phyloP scores from a whole-genome alignment of 805 yeast species.

The Saccharomycopsis oosterbeekiorum region DNA sequence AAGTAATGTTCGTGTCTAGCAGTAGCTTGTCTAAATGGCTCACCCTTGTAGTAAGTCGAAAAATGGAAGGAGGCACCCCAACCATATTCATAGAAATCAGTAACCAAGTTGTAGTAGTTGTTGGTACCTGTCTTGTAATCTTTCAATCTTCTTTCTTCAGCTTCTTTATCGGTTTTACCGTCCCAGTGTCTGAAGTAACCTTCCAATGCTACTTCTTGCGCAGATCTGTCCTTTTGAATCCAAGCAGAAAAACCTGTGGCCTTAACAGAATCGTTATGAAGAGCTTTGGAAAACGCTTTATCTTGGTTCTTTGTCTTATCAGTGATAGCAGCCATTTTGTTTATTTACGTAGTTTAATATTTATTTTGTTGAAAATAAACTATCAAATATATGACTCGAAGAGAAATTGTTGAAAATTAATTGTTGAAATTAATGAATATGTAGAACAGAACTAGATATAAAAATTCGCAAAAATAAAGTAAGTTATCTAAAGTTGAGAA shows the following conservation, averaged over 20 bases:
- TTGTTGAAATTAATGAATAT: not conserved
- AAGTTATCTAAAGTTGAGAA: not conserved
- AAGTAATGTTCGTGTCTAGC: slow-evolving; percentile 96
- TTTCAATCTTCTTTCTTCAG: slow-evolving; percentile 62
- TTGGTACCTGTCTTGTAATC: slow-evolving; percentile 89
- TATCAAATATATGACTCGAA: not conserved
- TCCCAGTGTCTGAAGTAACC: slow-evolving; percentile 98
- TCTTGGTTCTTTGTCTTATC: slow-evolving; percentile 16
- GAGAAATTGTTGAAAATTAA: not conserved
- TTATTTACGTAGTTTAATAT: not conserved
- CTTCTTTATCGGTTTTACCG: slow-evolving; percentile 66
- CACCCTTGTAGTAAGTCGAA: slow-evolving; percentile 88
- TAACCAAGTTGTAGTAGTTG: slow-evolving; percentile 92
- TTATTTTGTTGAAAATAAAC: slow-evolving; percentile 1
- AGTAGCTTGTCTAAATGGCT: slow-evolving; percentile 85
- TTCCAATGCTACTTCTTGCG: slow-evolving; percentile 71
- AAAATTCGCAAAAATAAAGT: not conserved
- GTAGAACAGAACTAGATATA: not conserved
- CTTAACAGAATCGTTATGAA: slow-evolving; percentile 59
- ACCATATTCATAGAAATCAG: slow-evolving; percentile 97
- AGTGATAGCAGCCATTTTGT: not conserved
- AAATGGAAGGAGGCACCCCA: slow-evolving; percentile 99
- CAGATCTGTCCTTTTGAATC: slow-evolving; percentile 64
- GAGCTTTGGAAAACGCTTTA: slow-evolving; percentile 61
- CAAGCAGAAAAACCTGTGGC: slow-evolving; percentile 70